phyloP scores from a whole-genome alignment of 441 rosid genomes.

The Pelargonium cotyledonis region DNA sequence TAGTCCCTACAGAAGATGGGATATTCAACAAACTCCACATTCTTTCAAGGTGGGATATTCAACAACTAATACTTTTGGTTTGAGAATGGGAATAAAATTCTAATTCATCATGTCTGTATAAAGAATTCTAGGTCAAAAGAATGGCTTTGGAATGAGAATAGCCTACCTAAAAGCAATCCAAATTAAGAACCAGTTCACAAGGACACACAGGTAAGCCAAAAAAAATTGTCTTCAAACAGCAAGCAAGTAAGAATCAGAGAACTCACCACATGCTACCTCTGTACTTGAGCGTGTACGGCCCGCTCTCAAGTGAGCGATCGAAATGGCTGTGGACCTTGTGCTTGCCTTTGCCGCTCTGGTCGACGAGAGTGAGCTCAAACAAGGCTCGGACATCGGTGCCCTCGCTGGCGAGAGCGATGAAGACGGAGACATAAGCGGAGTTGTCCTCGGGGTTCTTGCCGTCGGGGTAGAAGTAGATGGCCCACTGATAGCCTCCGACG shows the following conservation, averaged over 20 bases:
- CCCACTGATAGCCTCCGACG: slow-evolving; percentile 91
- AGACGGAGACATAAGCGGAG: slow-evolving; percentile 67
- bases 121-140: no score
- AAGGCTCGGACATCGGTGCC: slow-evolving; percentile 90
- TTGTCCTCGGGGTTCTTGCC: slow-evolving; percentile 93
- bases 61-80: no score
- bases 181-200: no score
- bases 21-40: no score
- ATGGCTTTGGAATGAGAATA: no score
- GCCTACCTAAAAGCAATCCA: neutral
- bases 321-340: slow-evolving; percentile 97
- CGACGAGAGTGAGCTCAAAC: slow-evolving; percentile 81
- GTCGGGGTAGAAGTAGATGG: slow-evolving; percentile 90
- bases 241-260: neutral
- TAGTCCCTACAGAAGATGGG: no score
- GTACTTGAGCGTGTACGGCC: slow-evolving; percentile 88
- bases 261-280: slow-evolving; percentile 98
- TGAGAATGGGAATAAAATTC: no score
- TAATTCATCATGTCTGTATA: no score
- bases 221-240: neutral
- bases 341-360: slow-evolving; percentile 80
- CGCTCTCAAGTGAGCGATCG: slow-evolving; percentile 83
- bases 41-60: no score
- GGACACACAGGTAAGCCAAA: no score
- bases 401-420: slow-evolving; percentile 89